Conservation (phyloP, 1,284 basidiomycete genomes). For the Mycena sp. region DNA sequence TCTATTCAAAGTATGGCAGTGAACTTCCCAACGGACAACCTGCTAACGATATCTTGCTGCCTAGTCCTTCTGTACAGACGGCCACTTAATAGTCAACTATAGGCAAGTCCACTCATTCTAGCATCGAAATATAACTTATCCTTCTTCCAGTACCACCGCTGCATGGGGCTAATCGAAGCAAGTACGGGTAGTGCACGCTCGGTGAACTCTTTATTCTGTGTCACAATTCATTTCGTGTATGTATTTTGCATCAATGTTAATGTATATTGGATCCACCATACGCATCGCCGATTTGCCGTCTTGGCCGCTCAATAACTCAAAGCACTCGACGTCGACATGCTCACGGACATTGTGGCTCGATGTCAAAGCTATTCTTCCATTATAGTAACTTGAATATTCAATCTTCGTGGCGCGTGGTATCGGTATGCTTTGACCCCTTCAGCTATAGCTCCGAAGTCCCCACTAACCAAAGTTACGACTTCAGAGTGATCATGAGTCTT, state of each 20-base stretch:
- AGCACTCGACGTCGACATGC: too few species aligned
- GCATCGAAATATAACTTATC: background rate
- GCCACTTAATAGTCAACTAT: slow-evolving; percentile 96
- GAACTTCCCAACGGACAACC: background rate
- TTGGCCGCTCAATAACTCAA: too few species aligned
- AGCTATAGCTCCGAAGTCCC: too few species aligned
- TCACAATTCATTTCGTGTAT: background rate
- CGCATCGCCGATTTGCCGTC: too few species aligned
- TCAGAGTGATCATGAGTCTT: too few species aligned
- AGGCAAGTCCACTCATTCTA: slow-evolving; percentile 62
- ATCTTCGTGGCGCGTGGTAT: too few species aligned
- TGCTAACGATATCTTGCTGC: slow-evolving; percentile 3
- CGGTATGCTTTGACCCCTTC: too few species aligned
- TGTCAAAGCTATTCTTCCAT: too few species aligned
- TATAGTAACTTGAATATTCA: too few species aligned
- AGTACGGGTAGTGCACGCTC: background rate
- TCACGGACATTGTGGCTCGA: too few species aligned
- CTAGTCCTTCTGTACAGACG: slow-evolving; percentile 92
- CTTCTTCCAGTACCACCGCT: slow-evolving; percentile 64
- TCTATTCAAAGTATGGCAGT: slow-evolving; percentile 74
- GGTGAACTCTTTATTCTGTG: background rate
- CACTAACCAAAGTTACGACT: too few species aligned
- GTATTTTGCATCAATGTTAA: background rate
- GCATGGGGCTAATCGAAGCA: slow-evolving; percentile 71
- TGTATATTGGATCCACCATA: too few species aligned